Percentiles rank a stretch among this genome's conserved stretches.
These are phyloP conservation scores for Myriosclerotinia duriaeana DNA, from an alignment of 2,329 filamentous ascomycete genomes.

Conservation along the genomic window DNA sequence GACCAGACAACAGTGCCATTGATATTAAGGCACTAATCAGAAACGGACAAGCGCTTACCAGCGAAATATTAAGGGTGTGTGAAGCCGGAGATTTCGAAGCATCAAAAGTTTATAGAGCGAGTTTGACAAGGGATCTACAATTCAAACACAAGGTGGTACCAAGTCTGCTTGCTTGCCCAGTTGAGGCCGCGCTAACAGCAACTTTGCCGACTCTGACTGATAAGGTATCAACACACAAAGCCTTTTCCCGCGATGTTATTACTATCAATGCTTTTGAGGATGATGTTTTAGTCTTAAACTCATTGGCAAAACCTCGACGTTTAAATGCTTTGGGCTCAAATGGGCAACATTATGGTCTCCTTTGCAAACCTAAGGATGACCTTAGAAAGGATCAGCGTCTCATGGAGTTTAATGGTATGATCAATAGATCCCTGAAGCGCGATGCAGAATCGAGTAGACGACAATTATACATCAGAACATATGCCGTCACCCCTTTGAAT, in stretches of 20 bases:
- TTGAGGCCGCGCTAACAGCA: constrained; percentile 80
- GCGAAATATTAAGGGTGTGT: constrained; percentile 78
- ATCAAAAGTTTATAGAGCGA: constrained; percentile 67
- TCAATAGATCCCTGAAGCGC: constrained; percentile 89
- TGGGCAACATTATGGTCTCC: constrained; percentile 80
- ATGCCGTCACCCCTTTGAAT: constrained; percentile 93
- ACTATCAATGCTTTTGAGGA: constrained; percentile 80
- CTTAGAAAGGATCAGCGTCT: constrained; percentile 94
- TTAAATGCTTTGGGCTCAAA: constrained; percentile 87
- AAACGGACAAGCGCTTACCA: constrained; percentile 78
- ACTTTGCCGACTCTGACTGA: constrained; percentile 75
- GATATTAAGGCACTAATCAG: constrained; percentile 72
- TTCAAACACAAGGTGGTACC: constrained; percentile 85
- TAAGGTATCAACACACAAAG: constrained; percentile 72
- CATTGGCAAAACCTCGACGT: constrained; percentile 87
- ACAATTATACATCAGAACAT: constrained; percentile 93
- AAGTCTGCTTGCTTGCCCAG: constrained; percentile 82
- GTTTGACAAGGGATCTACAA: constrained; percentile 71
- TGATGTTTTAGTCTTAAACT: constrained; percentile 85
- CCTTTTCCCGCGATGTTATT: constrained; percentile 83
- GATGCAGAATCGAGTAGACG: constrained; percentile 88
- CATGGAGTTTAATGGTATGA: constrained; percentile 99
- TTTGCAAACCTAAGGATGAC: constrained; percentile 98
- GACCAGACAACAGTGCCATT: constrained; percentile 50
- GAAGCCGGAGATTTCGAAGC: constrained; percentile 71